A percentile compares a stretch with the other conserved stretches of the same genome.
phyloP scores from a whole-genome alignment of 2,329 filamentous ascomycete species.

The Hymenoscyphus fraxineus region DNA sequence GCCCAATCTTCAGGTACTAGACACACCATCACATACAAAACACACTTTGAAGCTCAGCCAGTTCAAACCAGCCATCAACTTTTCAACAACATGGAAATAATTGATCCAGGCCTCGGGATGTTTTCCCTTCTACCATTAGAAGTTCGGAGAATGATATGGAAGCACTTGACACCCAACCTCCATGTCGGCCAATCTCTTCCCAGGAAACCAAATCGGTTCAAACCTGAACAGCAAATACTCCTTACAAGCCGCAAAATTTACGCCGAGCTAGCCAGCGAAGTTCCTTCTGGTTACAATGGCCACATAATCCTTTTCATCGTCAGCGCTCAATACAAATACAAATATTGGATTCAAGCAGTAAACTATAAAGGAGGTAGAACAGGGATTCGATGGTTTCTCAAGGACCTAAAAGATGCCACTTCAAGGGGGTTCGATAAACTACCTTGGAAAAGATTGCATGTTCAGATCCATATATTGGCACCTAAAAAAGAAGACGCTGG shows the following conservation, averaged over 20 bases:
- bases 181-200: constrained; percentile 17
- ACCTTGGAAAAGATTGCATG: constrained; percentile 18
- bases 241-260: neutral
- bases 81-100: constrained; percentile 17
- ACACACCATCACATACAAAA: neutral
- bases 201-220: neutral
- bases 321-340: neutral
- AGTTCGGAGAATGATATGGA: constrained; percentile 18
- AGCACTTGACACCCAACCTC: constrained; percentile 13
- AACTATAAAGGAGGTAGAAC: constrained; percentile 8
- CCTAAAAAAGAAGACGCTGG: constrained; percentile 14
- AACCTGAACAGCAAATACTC: neutral
- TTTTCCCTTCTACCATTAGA: constrained; percentile 17
- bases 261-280: neutral
- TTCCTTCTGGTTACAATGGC: neutral
- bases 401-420: constrained; percentile 15
- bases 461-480: constrained; percentile 15
- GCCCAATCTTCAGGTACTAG: neutral
- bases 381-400: constrained; percentile 15
- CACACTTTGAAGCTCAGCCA: neutral
- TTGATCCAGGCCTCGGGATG: constrained; percentile 15
- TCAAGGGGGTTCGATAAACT: constrained; percentile 15
- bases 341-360: neutral
- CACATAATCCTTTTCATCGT: neutral
- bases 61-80: neutral